phyloP scores from a whole-genome alignment of 257 asterid species.

The Gentiana macrophylla region DNA sequence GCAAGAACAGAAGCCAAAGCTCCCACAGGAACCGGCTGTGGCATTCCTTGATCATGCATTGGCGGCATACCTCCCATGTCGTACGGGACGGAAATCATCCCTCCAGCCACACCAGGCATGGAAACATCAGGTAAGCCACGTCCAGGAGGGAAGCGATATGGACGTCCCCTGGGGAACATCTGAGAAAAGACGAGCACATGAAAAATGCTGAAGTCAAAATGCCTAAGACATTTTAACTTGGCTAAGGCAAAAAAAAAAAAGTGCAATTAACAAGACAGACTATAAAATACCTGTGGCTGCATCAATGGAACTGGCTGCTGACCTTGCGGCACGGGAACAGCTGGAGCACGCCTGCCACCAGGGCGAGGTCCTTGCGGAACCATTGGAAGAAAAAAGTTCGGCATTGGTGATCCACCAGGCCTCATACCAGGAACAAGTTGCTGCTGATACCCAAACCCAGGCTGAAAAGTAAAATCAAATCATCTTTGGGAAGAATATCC shows the following conservation, averaged over 20 bases:
- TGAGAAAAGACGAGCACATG: conserved; percentile 13
- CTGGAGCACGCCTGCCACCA: conserved; percentile 68
- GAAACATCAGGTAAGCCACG: conserved; percentile 63
- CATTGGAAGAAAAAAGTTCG: conserved; percentile 78
- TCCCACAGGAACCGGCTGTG: conserved; percentile 70
- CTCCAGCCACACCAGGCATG: conserved; percentile 33
- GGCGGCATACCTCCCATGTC: conserved; percentile 53
- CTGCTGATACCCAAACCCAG: conserved; percentile 98
- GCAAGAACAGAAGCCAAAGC: conserved; percentile 94
- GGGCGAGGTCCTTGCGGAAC: conserved; percentile 95
- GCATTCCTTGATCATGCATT: conserved; percentile 53
- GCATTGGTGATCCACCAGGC: conserved; percentile 83
- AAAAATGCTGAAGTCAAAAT: not conserved
- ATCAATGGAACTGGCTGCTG: conserved; percentile 33
- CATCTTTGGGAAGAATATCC: too few relatives aligned
- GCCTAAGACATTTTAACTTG: too few relatives aligned
- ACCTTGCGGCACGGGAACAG: conserved; percentile 66
- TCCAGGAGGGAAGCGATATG: conserved; percentile 69
- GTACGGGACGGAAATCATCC: conserved; percentile 68
- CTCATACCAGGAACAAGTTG: conserved; percentile 97
- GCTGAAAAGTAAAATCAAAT: conserved; percentile 25
- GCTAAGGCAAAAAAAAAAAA: too few relatives aligned
- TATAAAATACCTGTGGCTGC: conserved; percentile 59
- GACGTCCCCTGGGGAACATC: conserved; percentile 95
- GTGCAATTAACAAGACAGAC: not conserved